phyloP scores from a whole-genome alignment of 768 basidiomycete species.

The Pleurotus tuoliensis region DNA sequence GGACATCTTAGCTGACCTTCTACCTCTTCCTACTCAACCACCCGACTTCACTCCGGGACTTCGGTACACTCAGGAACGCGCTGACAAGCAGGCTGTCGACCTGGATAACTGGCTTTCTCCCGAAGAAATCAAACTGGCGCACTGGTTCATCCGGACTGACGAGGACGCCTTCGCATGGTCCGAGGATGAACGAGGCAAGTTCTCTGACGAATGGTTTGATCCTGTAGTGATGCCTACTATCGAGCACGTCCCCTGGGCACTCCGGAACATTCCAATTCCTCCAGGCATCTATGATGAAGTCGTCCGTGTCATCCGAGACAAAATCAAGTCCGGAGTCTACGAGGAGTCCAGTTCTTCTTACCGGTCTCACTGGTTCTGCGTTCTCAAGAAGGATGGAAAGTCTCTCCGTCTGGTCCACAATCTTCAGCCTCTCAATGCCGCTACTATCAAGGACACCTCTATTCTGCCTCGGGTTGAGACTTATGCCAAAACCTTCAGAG shows the following conservation, averaged over 20 bases:
- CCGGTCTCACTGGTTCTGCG: conserved; percentile 21
- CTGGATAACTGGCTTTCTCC: conserved; percentile 25
- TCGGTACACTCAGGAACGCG: too few relatives aligned
- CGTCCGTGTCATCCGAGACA: conserved; percentile 20
- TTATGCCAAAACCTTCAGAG: conserved; percentile 28
- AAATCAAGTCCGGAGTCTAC: conserved; percentile 20
- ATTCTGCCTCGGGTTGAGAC: conserved; percentile 24
- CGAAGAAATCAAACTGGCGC: conserved; percentile 24
- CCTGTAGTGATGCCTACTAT: too few relatives aligned
- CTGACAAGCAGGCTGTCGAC: conserved; percentile 10
- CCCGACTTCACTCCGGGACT: too few relatives aligned
- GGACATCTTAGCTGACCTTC: too few relatives aligned
- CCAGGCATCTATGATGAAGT: conserved; percentile 23
- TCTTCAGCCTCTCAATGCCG: too few relatives aligned
- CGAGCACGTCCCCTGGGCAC: too few relatives aligned
- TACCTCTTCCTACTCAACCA: too few relatives aligned
- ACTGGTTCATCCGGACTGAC: conserved; percentile 12
- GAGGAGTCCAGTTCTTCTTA: conserved; percentile 20
- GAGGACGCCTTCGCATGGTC: conserved; percentile 26
- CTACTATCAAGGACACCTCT: too few relatives aligned
- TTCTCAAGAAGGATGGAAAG: conserved; percentile 1
- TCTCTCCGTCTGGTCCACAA: too few relatives aligned
- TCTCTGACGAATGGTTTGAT: conserved; percentile 6
- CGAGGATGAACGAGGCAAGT: conserved; percentile 19
- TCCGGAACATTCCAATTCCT: conserved; percentile 18